phyloP scores from a whole-genome alignment of 345 rosid genomes.

The Pistacia atlantica region DNA sequence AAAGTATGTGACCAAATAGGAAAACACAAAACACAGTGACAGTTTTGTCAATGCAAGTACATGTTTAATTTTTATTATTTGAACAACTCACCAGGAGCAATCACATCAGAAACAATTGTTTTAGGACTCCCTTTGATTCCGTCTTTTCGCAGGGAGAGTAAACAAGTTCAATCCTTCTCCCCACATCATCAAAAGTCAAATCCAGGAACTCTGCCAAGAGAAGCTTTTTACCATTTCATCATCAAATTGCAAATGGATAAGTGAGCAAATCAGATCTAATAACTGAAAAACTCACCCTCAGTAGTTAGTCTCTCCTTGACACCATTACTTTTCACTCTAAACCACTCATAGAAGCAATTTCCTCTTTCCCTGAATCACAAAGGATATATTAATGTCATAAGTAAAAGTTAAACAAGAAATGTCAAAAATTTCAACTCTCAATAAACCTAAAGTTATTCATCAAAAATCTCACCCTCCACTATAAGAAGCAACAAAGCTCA shows the following conservation, averaged over 20 bases:
- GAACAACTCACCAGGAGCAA: constrained; percentile 73
- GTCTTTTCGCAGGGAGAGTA: constrained; percentile 89
- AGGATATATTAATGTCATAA: constrained; percentile 15
- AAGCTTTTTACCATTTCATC: constrained; percentile 22
- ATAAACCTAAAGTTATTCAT: constrained; percentile 10
- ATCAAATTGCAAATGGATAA: constrained; percentile 5
- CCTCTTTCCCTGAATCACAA: constrained; percentile 70
- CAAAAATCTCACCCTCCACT: constrained; percentile 76
- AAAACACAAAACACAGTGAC: background rate
- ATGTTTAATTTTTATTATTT: background rate
- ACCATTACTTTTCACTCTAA: constrained; percentile 70
- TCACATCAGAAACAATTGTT: constrained; percentile 62
- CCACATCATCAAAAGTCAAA: constrained; percentile 82
- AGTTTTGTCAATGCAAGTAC: background rate
- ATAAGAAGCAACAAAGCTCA: constrained; percentile 85
- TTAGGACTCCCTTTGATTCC: constrained; percentile 69
- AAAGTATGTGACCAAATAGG: background rate
- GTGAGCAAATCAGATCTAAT: background rate
- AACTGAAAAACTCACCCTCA: constrained; percentile 54
- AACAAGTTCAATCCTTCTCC: constrained; percentile 71
- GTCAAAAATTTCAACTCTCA: constrained; percentile 14
- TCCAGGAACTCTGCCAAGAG: constrained; percentile 69
- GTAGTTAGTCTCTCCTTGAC: constrained; percentile 59
- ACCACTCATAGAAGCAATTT: constrained; percentile 78
- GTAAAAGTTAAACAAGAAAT: background rate